Conservation (phyloP, 2,329 filamentous ascomycete genomes). For the Sarocladium strictum region DNA sequence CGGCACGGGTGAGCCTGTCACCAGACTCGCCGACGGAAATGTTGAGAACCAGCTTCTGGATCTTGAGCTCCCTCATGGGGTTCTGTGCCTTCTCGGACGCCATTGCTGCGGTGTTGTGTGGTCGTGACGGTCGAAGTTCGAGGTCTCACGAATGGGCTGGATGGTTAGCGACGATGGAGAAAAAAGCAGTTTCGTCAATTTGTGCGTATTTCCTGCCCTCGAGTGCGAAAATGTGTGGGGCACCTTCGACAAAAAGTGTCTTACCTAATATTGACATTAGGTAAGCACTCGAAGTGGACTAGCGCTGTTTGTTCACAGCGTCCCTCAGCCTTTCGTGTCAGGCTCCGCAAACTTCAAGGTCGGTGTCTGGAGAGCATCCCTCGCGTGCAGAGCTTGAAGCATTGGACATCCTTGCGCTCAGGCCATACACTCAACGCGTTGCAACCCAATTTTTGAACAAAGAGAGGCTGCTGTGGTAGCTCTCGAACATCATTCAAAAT, state of each 20-base stretch:
- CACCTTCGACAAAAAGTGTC: background rate
- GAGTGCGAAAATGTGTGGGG: background rate
- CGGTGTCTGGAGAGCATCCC: constrained; percentile 24
- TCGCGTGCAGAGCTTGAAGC: constrained; percentile 37
- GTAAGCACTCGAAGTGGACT: constrained; percentile 14
- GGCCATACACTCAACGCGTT: constrained; percentile 32
- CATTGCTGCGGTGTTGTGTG: constrained; percentile 32
- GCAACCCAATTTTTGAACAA: constrained; percentile 38
- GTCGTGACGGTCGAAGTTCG: constrained; percentile 19
- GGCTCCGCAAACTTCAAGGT: constrained; percentile 36
- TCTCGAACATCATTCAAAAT: constrained; percentile 23
- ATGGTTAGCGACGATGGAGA: constrained; percentile 6
- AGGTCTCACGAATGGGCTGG: constrained; percentile 3
- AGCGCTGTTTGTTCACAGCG: constrained; percentile 18
- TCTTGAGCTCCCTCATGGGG: constrained; percentile 99
- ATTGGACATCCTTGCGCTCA: constrained; percentile 34
- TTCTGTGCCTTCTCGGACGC: constrained; percentile 82
- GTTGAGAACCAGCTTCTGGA: constrained; percentile 99
- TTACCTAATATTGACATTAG: background rate
- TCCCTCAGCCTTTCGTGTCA: constrained; percentile 30
- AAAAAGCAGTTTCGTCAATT: constrained; percentile 5
- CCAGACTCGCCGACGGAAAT: constrained; percentile 99
- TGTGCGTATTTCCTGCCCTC: constrained; percentile 12
- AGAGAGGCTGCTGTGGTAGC: constrained; percentile 26
- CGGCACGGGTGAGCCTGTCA: constrained; percentile 99